phyloP scores from a whole-genome alignment of 2,329 filamentous ascomycete genomes.

The Epichloe hybrida region DNA sequence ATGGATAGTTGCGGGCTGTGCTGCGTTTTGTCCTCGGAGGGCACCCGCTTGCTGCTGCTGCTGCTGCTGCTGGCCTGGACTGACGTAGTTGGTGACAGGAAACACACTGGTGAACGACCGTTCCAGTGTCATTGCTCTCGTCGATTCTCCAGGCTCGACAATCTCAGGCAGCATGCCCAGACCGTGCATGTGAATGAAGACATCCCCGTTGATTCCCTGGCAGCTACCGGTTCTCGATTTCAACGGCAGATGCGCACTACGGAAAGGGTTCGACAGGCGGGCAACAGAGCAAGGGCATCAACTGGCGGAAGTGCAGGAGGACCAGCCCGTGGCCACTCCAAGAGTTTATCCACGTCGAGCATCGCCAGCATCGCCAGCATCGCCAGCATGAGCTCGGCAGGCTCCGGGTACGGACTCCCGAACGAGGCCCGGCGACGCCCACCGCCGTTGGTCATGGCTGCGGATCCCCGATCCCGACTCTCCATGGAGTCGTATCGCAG shows the following conservation, averaged over 20 bases:
- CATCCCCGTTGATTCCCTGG: constrained; percentile 85
- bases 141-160: constrained; percentile 86
- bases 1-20: background rate
- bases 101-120: constrained; percentile 93
- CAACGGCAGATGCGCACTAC: constrained; percentile 75
- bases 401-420: constrained; percentile 52
- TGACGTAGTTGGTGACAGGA: constrained; percentile 36
- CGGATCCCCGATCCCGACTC: constrained; percentile 52
- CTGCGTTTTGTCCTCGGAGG: no score
- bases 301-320: constrained; percentile 62
- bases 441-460: constrained; percentile 70
- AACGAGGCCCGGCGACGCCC: constrained; percentile 61
- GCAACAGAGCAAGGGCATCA: constrained; percentile 59
- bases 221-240: constrained; percentile 81
- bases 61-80: background rate
- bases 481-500: constrained; percentile 57
- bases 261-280: constrained; percentile 65
- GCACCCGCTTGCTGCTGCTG: background rate
- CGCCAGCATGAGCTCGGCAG: constrained; percentile 47
- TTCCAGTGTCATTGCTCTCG: constrained; percentile 94
- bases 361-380: constrained; percentile 73
- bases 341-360: constrained; percentile 74
- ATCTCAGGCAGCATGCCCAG: constrained; percentile 90
- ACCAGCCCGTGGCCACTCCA: constrained; percentile 68
- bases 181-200: constrained; percentile 97